Evolutionary conservation across 225 moss, liverwort and hornwort species (phyloP).

Genomic region (Takakia lepidozioides): DNA sequence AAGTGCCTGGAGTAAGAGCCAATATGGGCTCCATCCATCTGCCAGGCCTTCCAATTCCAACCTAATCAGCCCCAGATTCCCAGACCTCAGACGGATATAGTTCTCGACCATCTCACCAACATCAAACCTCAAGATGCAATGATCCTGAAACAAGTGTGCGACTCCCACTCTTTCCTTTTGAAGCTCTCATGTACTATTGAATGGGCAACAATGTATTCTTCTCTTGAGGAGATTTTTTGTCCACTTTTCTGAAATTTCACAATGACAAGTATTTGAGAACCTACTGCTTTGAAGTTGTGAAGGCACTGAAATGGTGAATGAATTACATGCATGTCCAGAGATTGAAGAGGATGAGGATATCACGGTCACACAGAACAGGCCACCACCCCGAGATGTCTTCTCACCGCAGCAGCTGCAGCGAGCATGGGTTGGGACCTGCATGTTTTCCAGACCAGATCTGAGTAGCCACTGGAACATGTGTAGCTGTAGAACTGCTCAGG

Average conservation of each 20-base stretch:
- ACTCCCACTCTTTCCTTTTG: too few species aligned
- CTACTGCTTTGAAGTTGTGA: too few species aligned
- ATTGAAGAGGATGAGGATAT: constrained; percentile 81
- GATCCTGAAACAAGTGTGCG: constrained; percentile 62
- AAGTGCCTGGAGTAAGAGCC: constrained; percentile 26
- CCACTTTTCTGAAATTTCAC: too few species aligned
- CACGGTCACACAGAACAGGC: constrained; percentile 69
- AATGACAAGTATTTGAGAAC: too few species aligned
- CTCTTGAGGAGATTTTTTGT: too few species aligned
- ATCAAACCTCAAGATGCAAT: constrained; percentile 59
- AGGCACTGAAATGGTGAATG: too few species aligned
- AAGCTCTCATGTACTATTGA: too few species aligned
- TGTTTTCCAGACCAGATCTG: constrained; percentile 81
- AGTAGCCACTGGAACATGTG: constrained; percentile 25
- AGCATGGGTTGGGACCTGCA: constrained; percentile 61
- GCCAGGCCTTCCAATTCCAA: constrained; percentile 36
- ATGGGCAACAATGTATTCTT: too few species aligned
- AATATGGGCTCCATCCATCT: constrained; percentile 47
- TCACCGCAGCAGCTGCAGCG: constrained; percentile 94
- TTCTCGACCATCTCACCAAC: constrained; percentile 64
- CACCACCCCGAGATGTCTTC: constrained; percentile 87
- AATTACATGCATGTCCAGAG: constrained; percentile 40
- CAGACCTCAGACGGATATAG: constrained; percentile 38
- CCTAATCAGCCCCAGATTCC: constrained; percentile 51
- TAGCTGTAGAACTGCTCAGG: background rate